A percentile compares a stretch with the other conserved stretches of the same genome.
Conservation (phyloP, 2,329 filamentous ascomycete genomes). For the Sclerotinia glacialis region DNA sequence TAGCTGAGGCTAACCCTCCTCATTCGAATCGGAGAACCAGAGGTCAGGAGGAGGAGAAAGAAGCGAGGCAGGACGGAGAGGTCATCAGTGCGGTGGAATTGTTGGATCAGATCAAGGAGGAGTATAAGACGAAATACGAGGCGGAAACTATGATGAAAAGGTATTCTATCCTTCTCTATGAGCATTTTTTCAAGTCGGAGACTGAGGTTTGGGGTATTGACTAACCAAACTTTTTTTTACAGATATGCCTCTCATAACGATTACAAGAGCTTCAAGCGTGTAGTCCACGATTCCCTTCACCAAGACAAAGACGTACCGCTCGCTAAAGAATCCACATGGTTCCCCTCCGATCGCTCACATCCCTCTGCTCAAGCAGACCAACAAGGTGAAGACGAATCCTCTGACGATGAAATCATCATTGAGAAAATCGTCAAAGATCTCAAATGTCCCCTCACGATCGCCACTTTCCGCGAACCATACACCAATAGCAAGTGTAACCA, state of each 20-base stretch:
- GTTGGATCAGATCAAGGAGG: conserved; percentile 40
- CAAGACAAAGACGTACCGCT: conserved; percentile 50
- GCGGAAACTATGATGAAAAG: conserved; percentile 43
- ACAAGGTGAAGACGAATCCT: conserved; percentile 40
- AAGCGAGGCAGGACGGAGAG: conserved; percentile 43
- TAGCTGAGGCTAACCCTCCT: conserved; percentile 35
- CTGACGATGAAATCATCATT: conserved; percentile 68
- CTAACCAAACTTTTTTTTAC: conserved; percentile 17
- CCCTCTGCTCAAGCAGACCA: not conserved
- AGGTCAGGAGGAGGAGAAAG: conserved; percentile 39
- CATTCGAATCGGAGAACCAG: conserved; percentile 8
- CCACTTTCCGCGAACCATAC: conserved; percentile 62
- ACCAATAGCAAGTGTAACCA: conserved; percentile 68
- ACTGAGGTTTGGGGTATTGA: not conserved
- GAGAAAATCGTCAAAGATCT: conserved; percentile 61
- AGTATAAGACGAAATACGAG: conserved; percentile 41
- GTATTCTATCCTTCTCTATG: conserved; percentile 35
- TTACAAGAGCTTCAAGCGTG: conserved; percentile 59
- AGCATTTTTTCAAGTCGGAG: not conserved
- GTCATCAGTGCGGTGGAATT: conserved; percentile 40
- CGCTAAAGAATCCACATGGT: conserved; percentile 61
- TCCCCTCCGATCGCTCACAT: conserved; percentile 41
- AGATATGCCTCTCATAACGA: conserved; percentile 58
- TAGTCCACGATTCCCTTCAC: conserved; percentile 59
- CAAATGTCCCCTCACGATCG: conserved; percentile 67